phyloP scores from a whole-genome alignment of 108 stramenopile genomes.

The Fragilaria radians region DNA sequence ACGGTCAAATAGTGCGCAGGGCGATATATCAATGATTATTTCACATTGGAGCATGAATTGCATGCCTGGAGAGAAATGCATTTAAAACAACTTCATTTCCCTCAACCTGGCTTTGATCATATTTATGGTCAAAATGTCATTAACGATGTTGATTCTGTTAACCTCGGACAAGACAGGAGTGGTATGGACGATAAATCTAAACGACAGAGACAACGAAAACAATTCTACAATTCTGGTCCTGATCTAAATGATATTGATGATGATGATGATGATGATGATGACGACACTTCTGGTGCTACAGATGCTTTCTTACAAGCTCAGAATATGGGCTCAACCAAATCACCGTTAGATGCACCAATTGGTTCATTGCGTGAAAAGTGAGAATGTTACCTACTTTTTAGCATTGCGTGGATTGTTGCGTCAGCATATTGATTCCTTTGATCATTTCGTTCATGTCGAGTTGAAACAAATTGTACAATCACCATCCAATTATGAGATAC shows the following conservation, averaged over 20 bases:
- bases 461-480: slow-evolving; percentile 88
- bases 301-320: slow-evolving; percentile 9
- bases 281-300: slow-evolving; percentile 40
- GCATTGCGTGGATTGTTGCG: slow-evolving; percentile 88
- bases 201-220: not conserved
- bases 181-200: not conserved
- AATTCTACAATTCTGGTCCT: not conserved
- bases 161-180: slow-evolving; percentile 3
- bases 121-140: slow-evolving; percentile 56
- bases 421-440: slow-evolving; percentile 97
- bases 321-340: slow-evolving; percentile 70
- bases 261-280: slow-evolving; percentile 27
- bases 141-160: slow-evolving; percentile 24
- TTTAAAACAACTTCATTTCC: slow-evolving; percentile 32
- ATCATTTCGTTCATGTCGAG: slow-evolving; percentile 95
- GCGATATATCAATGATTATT: too few relatives aligned
- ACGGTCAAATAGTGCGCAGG: too few relatives aligned
- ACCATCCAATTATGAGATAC: slow-evolving; percentile 79
- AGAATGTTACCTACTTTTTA: slow-evolving; percentile 92
- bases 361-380: slow-evolving; percentile 88
- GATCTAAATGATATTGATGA: slow-evolving; percentile 23
- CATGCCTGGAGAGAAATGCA: slow-evolving; percentile 32
- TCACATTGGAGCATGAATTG: slow-evolving; percentile 19
- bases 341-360: slow-evolving; percentile 82
- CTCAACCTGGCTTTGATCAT: slow-evolving; percentile 69